Percentiles rank a stretch among this genome's conserved stretches.
These are phyloP conservation scores for Neofusicoccum sp. DNA, from an alignment of 2,329 filamentous ascomycete genomes.

Conservation along the genomic window DNA sequence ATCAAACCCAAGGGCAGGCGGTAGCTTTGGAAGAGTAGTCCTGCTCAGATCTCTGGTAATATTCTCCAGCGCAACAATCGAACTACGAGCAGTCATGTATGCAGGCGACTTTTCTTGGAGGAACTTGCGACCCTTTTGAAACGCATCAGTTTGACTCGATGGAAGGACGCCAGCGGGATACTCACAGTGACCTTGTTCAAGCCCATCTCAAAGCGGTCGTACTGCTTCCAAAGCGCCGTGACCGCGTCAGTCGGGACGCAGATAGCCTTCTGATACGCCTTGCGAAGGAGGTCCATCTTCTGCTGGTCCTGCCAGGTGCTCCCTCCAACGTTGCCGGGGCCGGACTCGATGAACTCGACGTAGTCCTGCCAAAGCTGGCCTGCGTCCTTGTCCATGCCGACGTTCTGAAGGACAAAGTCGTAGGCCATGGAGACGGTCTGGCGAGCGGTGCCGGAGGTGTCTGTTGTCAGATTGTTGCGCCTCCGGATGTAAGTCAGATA, in stretches of 20 bases:
- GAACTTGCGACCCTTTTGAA: constrained; percentile 79
- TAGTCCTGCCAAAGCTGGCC: constrained; percentile 93
- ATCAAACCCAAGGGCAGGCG: constrained; percentile 80
- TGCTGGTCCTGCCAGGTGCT: constrained; percentile 94
- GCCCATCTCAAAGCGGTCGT: constrained; percentile 92
- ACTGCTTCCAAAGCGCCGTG: constrained; percentile 91
- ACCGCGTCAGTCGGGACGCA: constrained; percentile 80
- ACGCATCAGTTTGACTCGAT: constrained; percentile 22
- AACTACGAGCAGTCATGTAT: constrained; percentile 94
- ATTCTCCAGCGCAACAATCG: constrained; percentile 86
- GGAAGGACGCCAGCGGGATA: neutral
- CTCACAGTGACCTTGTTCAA: constrained; percentile 86
- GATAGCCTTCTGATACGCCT: constrained; percentile 88
- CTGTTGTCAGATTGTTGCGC: constrained; percentile 80
- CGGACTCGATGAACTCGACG: constrained; percentile 85
- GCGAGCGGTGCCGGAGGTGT: constrained; percentile 73
- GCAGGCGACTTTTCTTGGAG: constrained; percentile 87
- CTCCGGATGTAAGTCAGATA: constrained; percentile 96
- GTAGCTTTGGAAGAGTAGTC: constrained; percentile 74
- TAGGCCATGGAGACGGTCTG: constrained; percentile 81
- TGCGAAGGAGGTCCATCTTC: constrained; percentile 92
- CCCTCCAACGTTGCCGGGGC: constrained; percentile 81
- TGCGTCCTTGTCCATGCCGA: constrained; percentile 88
- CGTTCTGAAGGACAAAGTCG: constrained; percentile 84
- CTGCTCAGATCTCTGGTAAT: constrained; percentile 74